A percentile compares a stretch with the other conserved stretches of the same genome.
Evolutionary conservation across 805 yeast species (phyloP).

Genomic region (Maudiozyma saulgeensis): DNA sequence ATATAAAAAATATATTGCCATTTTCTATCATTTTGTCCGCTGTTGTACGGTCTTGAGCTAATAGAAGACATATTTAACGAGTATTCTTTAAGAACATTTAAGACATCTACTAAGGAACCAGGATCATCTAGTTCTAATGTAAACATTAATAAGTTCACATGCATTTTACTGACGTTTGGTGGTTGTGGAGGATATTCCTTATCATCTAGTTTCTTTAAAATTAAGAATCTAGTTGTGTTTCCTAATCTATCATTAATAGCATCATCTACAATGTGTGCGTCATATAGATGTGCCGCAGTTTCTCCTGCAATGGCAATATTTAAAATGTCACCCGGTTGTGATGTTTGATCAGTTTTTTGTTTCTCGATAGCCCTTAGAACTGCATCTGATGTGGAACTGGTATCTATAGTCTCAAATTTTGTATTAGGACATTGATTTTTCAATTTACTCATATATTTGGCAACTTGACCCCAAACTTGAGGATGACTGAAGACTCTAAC

Average conservation of each 20-base stretch:
- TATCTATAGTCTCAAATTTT: constrained; percentile 46
- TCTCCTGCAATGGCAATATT: constrained; percentile 67
- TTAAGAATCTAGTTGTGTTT: constrained; percentile 80
- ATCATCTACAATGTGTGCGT: constrained; percentile 42
- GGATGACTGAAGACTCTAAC: constrained; percentile 83
- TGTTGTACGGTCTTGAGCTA: constrained; percentile 61
- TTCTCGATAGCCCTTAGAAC: constrained; percentile 47
- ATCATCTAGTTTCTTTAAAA: constrained; percentile 39
- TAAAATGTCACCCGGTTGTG: constrained; percentile 26
- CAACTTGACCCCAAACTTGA: constrained; percentile 95
- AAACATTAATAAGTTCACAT: constrained; percentile 52
- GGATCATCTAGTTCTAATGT: constrained; percentile 55
- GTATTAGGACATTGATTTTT: constrained; percentile 22
- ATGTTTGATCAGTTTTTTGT: constrained; percentile 14
- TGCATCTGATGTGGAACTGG: constrained; percentile 76
- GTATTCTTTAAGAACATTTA: constrained; percentile 45
- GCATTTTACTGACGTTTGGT: background rate
- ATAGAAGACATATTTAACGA: constrained; percentile 61
- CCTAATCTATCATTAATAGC: constrained; percentile 63
- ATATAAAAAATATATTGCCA: constrained; percentile 83
- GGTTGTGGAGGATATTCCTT: background rate
- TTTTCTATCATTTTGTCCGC: constrained; percentile 13
- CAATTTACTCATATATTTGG: constrained; percentile 40
- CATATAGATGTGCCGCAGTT: constrained; percentile 53
- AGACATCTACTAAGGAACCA: constrained; percentile 63